phyloP scores from a whole-genome alignment of 106 monocot species.

The Allium cepa region DNA sequence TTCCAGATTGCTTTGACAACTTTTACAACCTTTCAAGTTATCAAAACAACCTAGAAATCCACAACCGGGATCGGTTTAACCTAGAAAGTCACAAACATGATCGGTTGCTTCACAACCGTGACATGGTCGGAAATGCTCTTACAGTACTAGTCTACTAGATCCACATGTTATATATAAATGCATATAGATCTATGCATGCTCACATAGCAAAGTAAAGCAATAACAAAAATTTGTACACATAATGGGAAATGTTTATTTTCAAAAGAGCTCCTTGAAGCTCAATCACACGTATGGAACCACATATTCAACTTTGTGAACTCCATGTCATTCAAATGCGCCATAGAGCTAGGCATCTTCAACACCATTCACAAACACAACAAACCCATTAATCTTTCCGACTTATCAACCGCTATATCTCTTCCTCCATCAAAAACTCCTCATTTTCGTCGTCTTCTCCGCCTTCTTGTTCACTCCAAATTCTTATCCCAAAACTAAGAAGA shows the following conservation, averaged over 20 bases:
- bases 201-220: no score
- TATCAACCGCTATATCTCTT: not conserved
- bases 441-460: slow-evolving; percentile 11
- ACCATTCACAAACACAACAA: not conserved
- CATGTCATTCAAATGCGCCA: slow-evolving; percentile 4
- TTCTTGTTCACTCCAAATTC: not conserved
- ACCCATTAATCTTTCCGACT: slow-evolving; percentile 6
- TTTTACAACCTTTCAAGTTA: no score
- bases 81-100: no score
- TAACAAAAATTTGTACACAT: no score
- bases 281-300: slow-evolving; percentile 10
- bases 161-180: no score
- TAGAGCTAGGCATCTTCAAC: not conserved
- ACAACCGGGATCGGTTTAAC: no score
- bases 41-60: no score
- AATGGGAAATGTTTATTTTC: not conserved
- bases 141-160: no score
- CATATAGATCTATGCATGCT: no score
- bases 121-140: no score
- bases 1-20: no score
- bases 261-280: slow-evolving; percentile 4
- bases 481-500: slow-evolving; percentile 1
- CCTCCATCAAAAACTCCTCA: not conserved
- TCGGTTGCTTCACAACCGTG: no score
- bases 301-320: slow-evolving; percentile 9